Evolutionary conservation across 2,329 filamentous ascomycete species (phyloP).

Genomic region (Talaromyces marneffei): DNA sequence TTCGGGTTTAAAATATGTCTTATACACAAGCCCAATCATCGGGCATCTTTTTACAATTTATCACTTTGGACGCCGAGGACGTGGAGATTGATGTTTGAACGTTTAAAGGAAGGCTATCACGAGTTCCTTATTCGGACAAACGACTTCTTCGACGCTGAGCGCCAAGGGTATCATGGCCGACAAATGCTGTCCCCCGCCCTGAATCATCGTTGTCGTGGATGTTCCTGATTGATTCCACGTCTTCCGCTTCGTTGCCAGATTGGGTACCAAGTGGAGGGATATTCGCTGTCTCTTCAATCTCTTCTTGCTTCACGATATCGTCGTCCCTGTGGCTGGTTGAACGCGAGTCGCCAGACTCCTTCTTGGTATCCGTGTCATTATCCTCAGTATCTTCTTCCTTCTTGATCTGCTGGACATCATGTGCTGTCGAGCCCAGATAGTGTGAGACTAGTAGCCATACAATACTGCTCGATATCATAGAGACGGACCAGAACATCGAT

Average conservation of each 20-base stretch:
- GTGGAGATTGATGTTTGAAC: background rate
- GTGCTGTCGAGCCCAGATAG: constrained; percentile 27
- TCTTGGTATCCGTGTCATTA: background rate
- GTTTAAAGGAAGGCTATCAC: background rate
- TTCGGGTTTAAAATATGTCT: background rate
- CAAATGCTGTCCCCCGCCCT: constrained; percentile 51
- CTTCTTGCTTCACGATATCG: constrained; percentile 26
- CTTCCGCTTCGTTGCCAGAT: constrained; percentile 16
- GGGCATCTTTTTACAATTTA: background rate
- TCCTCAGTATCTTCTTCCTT: constrained; percentile 16
- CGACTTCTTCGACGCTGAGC: constrained; percentile 31
- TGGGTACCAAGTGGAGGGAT: constrained; percentile 17
- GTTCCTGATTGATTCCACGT: constrained; percentile 15
- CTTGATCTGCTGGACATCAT: constrained; percentile 22
- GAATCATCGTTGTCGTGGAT: constrained; percentile 27
- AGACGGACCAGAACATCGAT: constrained; percentile 67
- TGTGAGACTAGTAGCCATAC: constrained; percentile 57
- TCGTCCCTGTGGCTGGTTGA: constrained; percentile 25
- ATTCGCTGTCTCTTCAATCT: constrained; percentile 21
- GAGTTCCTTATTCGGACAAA: constrained; percentile 14
- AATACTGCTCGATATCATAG: constrained; percentile 60
- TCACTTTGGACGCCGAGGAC: too few relatives aligned
- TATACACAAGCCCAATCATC: background rate
- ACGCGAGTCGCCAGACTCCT: constrained; percentile 13
- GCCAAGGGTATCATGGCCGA: constrained; percentile 26